These are phyloP conservation scores for Pyrus communis DNA, from an alignment of 306 rosid genomes.

Conservation along the genomic window DNA sequence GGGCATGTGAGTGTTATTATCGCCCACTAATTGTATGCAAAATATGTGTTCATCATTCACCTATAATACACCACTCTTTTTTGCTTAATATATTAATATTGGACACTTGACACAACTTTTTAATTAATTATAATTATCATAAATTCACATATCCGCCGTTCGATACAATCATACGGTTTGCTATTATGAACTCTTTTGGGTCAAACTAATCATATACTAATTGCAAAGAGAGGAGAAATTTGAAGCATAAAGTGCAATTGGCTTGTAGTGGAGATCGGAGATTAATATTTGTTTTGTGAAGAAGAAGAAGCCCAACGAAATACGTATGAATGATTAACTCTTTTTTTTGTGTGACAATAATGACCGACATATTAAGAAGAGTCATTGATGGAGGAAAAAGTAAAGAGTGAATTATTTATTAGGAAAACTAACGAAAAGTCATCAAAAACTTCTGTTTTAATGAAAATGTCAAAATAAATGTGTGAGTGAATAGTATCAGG, in stretches of 20 bases:
- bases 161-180: slow-evolving; percentile 47
- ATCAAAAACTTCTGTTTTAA: rapidly evolving
- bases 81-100: slow-evolving; percentile 15
- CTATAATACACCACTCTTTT: slow-evolving; percentile 39
- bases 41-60: slow-evolving; percentile 37
- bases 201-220: slow-evolving; percentile 50
- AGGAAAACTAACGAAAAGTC: too few species aligned
- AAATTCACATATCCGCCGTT: slow-evolving; percentile 47
- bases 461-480: too few species aligned
- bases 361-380: neutral
- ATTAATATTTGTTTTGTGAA: neutral
- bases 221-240: slow-evolving; percentile 6
- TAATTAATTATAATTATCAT: slow-evolving; percentile 23
- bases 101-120: slow-evolving; percentile 32
- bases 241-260: slow-evolving; percentile 29
- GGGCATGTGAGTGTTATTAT: slow-evolving; percentile 22
- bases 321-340: slow-evolving; percentile 13
- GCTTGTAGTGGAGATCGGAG: slow-evolving; percentile 28
- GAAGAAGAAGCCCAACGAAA: slow-evolving; percentile 6
- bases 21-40: slow-evolving; percentile 18
- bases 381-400: neutral
- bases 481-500: too few species aligned
- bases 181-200: slow-evolving; percentile 42
- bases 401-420: too few species aligned
- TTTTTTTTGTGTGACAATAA: neutral